Evolutionary conservation across 345 rosid genomes (phyloP), one percentile per base, ranked within the genome.

Genomic region (Cochlearia excelsa): DNA sequence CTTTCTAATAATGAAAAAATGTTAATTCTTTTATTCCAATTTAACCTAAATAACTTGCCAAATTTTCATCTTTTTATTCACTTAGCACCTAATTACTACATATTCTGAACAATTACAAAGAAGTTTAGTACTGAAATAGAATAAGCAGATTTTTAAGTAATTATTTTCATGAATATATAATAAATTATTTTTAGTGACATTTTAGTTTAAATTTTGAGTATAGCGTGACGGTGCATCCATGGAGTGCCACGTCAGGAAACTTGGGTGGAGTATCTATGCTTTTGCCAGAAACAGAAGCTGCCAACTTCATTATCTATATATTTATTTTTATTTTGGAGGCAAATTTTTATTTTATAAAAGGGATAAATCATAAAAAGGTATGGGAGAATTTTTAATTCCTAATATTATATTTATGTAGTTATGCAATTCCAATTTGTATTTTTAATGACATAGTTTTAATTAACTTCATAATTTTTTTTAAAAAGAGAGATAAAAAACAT

Each of bases 221-320:
- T 35, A 8, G 39, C 7, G 39, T 35, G 6, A 35, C 39, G 39
- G 39, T 35, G 39, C 39, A 35, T 1, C 39, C 1, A 35, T 56
- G 35, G 48, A 56, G 43, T 44, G 34, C 10, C 74, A 63, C 59
- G 54, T 63, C 64, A 56, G 29, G 16, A 11, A 47, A 43, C 73
- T 54, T 54, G n/a, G 5, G 57, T 5, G 27, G 45, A 50, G 57
- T 61, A 26, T 60, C 61, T 51, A 54, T 55, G 38, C 57, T 41
- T 54, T 46, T 41, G 73, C 57, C 58, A 69, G 56, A 69, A 54
- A 48, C 68, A 68, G 61, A 61, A 68, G 56, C 66, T 11, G 61
- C 56, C 74, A 68, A 68, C 27, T 67, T 67, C 34, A n/a, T 59
- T 52, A 26, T 63, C 37, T n/a, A n/a, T n/a, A n/a, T n/a, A n/a